Evolutionary conservation across 2,329 filamentous ascomycete genomes (phyloP).

Genomic region (Xylariaceae sp.): DNA sequence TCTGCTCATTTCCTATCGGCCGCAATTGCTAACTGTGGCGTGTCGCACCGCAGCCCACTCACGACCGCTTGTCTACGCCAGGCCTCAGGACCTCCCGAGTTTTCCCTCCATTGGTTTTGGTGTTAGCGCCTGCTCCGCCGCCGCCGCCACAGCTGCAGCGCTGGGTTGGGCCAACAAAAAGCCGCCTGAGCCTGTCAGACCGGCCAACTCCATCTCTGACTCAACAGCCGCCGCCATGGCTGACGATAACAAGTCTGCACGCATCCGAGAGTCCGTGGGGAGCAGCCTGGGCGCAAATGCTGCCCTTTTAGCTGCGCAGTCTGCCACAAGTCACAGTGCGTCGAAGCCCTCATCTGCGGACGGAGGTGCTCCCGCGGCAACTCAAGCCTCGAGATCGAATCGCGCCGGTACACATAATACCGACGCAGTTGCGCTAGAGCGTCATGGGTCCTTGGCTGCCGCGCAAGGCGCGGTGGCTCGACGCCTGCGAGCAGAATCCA

Average conservation of each 20-base stretch:
- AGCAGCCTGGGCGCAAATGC: conserved; percentile 69
- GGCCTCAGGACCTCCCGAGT: conserved; percentile 68
- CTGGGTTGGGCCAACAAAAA: conserved; percentile 70
- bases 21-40: conserved; percentile 2
- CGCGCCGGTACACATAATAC: conserved; percentile 40
- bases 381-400: conserved; percentile 58
- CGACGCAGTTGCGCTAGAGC: conserved; percentile 45
- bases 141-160: conserved; percentile 68
- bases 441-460: conserved; percentile 65
- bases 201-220: conserved; percentile 56
- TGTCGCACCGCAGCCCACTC: conserved; percentile 24
- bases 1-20: conserved; percentile 4
- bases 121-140: conserved; percentile 38
- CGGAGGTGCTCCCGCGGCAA: conserved; percentile 65
- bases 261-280: conserved; percentile 59
- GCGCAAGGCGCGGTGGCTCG: conserved; percentile 71
- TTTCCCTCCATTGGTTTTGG: conserved; percentile 64
- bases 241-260: conserved; percentile 30
- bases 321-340: conserved; percentile 47
- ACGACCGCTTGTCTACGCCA: conserved; percentile 33
- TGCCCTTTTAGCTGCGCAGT: conserved; percentile 61
- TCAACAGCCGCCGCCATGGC: conserved; percentile 33
- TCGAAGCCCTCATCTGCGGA: conserved; percentile 45
- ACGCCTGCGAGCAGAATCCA: conserved; percentile 62
- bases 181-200: conserved; percentile 62